Conservation (phyloP, 257 asterid species). For the Ballota nigra region DNA sequence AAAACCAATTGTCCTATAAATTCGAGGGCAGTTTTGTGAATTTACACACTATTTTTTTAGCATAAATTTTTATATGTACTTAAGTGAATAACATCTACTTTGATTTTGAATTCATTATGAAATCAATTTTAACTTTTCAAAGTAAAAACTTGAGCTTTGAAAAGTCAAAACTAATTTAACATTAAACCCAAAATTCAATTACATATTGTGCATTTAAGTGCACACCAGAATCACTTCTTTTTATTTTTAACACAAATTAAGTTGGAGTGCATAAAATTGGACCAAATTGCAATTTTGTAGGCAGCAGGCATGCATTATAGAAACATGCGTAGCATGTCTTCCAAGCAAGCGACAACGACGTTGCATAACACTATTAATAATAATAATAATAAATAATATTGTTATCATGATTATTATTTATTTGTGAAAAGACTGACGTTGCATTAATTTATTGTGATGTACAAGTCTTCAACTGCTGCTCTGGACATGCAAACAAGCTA, state of each 20-base stretch:
- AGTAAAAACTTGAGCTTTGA: no score
- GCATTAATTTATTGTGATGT: background rate
- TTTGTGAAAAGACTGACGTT: background rate
- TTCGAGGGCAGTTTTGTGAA: no score
- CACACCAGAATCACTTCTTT: no score
- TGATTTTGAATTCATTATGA: no score
- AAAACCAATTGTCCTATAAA: no score
- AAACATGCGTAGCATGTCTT: constrained; percentile 18
- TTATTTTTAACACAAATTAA: background rate
- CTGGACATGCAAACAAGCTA: background rate
- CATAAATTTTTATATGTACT: no score
- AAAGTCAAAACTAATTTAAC: no score
- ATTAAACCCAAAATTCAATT: no score
- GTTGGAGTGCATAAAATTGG: background rate
- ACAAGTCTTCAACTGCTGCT: background rate
- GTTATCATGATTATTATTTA: background rate
- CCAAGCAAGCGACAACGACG: background rate
- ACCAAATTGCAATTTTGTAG: background rate
- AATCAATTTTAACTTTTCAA: no score
- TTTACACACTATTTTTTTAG: no score
- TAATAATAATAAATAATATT: background rate
- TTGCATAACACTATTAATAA: background rate
- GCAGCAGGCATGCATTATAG: constrained; percentile 13
- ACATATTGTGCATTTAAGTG: no score
- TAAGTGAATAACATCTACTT: no score